Evolutionary conservation across 306 rosid species (phyloP), one percentile per base, ranked within the genome.

Genomic region (Rosa rugosa): DNA sequence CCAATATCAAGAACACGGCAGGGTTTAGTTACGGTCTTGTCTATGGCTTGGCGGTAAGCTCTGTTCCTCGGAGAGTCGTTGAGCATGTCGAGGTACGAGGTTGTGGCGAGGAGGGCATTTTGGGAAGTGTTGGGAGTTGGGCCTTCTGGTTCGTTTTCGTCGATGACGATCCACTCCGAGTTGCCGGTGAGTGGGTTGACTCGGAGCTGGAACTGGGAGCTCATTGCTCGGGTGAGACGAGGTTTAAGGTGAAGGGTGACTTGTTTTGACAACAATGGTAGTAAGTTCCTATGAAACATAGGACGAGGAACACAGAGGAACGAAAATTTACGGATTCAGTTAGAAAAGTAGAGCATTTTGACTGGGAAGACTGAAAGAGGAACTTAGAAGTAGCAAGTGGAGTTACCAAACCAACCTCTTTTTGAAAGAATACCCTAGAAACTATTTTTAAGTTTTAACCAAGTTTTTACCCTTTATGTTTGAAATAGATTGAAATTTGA

Each of bases 11-110:
- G 93, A 60, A 91, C 97, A 20, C 84, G 95, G 71, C 91, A 94
- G 27, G 97, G 95, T 75, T 78, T 49, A 8, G 88, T 85, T 59
- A 92, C 69, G 83, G 97, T 83, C 80, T 89, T 89, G 2, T 91
- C 86, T 80, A 94, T 92, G 89, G 99, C 97, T 81, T 85, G 63
- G 7, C 90, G 91, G 72, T 67, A 94, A 22, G 95, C 92, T 36
- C 83, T 88, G 85, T 92, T 94, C 77, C 99, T 84, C 20, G 75
- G 46, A 71, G 92, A 82, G 77, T 94, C 97, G 38, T 92, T 92
- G 75, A 94, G 99, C 97, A 94, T 94, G 89, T 92, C 99, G 71
- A 94, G 60, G 78, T 92, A 94, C 63, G 97, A 94, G 38, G 99
- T 94, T 18, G 89, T 84, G 3, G 91, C 95, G 57, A 92, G 88